phyloP scores from a whole-genome alignment of 768 basidiomycete species.

The Hebeloma cylindrosporum region DNA sequence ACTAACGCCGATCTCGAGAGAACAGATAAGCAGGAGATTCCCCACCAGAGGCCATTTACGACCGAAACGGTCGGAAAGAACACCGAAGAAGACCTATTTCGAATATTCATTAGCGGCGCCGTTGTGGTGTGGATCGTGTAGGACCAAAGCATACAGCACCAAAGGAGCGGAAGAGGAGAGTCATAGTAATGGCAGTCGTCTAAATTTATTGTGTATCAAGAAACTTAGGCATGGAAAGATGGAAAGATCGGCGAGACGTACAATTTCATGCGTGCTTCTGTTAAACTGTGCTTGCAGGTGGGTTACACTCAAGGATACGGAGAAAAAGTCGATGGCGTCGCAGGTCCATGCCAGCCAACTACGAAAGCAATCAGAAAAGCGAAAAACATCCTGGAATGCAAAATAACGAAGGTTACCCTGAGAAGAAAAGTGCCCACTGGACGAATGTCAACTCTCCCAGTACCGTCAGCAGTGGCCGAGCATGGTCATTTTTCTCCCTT shows the following conservation, averaged over 20 bases:
- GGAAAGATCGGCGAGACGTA: not conserved
- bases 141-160: slow-evolving; percentile 50
- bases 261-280: slow-evolving; percentile 39
- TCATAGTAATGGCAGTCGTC: slow-evolving; percentile 87
- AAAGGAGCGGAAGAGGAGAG: slow-evolving; percentile 84
- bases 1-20: slow-evolving; percentile 76
- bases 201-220: slow-evolving; percentile 15
- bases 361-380: slow-evolving; percentile 1
- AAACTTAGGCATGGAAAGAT: not conserved
- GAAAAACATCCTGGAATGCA: not conserved
- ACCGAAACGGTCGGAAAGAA: slow-evolving; percentile 86
- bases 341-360: slow-evolving; percentile 87
- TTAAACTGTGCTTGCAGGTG: slow-evolving; percentile 49
- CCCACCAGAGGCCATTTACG: slow-evolving; percentile 89
- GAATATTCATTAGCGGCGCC: not conserved
- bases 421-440: slow-evolving; percentile 60
- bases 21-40: slow-evolving; percentile 70
- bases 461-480: slow-evolving; percentile 44
- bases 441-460: slow-evolving; percentile 45
- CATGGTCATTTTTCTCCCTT: slow-evolving; percentile 37
- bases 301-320: slow-evolving; percentile 60
- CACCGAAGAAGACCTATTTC: slow-evolving; percentile 66
- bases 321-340: slow-evolving; percentile 87
- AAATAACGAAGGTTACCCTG: slow-evolving; percentile 51
- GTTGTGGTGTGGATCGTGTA: not conserved